Percentiles rank a stretch among this genome's conserved stretches.
These are phyloP conservation scores for Gossypium stocksii DNA, from an alignment of 345 rosid genomes.

Conservation along the genomic window DNA sequence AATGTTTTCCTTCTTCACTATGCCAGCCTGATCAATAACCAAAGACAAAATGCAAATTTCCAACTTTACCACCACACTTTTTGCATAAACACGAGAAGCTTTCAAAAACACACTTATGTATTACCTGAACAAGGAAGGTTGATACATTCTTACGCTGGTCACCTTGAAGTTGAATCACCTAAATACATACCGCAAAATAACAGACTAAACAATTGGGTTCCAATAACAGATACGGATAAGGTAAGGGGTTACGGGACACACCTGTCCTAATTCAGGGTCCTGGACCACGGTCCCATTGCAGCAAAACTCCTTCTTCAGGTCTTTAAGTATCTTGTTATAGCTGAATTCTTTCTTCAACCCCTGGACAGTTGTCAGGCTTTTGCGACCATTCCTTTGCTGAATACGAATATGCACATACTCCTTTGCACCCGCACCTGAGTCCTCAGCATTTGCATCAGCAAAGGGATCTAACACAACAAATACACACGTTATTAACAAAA, in stretches of 20 bases:
- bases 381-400: conserved; percentile 7
- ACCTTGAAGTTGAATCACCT: conserved; percentile 61
- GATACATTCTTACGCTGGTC: conserved; percentile 5
- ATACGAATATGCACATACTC: conserved; percentile 4
- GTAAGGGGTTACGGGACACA: conserved; percentile 9
- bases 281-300: conserved; percentile 93
- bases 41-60: background rate
- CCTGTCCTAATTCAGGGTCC: conserved; percentile 90
- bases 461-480: conserved; percentile 41
- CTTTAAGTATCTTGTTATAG: conserved; percentile 9
- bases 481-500: background rate
- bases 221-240: background rate
- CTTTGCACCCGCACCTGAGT: background rate
- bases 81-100: background rate
- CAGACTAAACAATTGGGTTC: background rate
- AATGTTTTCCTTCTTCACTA: conserved; percentile 95
- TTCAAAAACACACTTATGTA: conserved; percentile 2
- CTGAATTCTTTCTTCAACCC: conserved; percentile 8
- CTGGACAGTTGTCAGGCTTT: conserved; percentile 12
- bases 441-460: conserved; percentile 53
- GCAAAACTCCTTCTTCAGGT: conserved; percentile 32
- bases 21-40: conserved; percentile 52
- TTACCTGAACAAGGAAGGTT: conserved; percentile 20
- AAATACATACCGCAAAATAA: background rate
- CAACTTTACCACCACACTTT: background rate